These are phyloP conservation scores for Sanghuangporus weigelae DNA, from an alignment of 1,284 basidiomycete species.

Conservation along the genomic window DNA sequence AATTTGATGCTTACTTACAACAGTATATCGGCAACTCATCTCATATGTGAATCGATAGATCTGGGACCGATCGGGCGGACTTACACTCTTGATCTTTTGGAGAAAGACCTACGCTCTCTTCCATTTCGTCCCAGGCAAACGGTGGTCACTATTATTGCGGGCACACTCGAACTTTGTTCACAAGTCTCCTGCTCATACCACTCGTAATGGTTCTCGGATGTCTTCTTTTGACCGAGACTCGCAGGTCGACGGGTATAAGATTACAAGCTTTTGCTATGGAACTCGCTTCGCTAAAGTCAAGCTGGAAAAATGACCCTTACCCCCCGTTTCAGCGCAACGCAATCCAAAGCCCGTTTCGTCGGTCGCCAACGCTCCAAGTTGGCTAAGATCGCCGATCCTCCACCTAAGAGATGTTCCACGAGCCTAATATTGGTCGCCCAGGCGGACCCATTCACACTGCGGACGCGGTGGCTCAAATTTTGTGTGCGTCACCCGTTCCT, in stretches of 20 bases:
- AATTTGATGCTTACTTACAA: constrained; percentile 5
- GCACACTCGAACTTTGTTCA: constrained; percentile 12
- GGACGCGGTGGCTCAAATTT: constrained; percentile 7
- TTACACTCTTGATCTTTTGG: not conserved
- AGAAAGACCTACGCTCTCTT: constrained; percentile 9
- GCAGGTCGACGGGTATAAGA: constrained; percentile 15
- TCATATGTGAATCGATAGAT: constrained; percentile 1
- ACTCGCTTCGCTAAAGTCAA: constrained; percentile 14
- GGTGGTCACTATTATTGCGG: constrained; percentile 10
- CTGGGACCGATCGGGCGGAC: constrained; percentile 4
- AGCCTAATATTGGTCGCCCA: constrained; percentile 16
- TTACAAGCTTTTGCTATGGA: constrained; percentile 17
- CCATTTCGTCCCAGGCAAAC: constrained; percentile 14
- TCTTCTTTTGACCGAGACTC: constrained; percentile 4
- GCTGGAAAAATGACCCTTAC: constrained; percentile 17
- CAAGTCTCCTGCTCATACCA: constrained; percentile 2
- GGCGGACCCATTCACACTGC: constrained; percentile 11
- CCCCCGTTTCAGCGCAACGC: constrained; percentile 19
- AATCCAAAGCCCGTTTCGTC: constrained; percentile 15
- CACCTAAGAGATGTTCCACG: constrained; percentile 14
- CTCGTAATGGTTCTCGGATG: constrained; percentile 7
- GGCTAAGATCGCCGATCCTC: constrained; percentile 18
- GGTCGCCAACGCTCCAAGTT: constrained; percentile 13
- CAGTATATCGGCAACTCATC: not conserved
- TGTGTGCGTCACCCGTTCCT: constrained; percentile 14